phyloP scores from a whole-genome alignment of 495 filamentous ascomycete species.

The Daldinia decipiens region DNA sequence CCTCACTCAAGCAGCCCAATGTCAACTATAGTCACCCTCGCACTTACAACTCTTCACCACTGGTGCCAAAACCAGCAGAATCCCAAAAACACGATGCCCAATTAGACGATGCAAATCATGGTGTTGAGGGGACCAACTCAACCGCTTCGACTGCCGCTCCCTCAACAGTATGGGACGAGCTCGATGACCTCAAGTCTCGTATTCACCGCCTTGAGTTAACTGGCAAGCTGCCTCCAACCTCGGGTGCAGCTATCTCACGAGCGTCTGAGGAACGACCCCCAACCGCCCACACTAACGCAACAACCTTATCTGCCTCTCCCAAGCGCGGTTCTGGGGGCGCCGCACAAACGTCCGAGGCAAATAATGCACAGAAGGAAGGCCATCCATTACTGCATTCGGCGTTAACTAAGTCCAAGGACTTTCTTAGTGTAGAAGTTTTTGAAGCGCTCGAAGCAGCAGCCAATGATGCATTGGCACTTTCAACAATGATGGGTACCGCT shows the following conservation, averaged over 20 bases:
- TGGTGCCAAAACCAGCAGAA: constrained; percentile 60
- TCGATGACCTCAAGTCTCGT: constrained; percentile 94
- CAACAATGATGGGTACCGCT: constrained; percentile 74
- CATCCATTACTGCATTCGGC: constrained; percentile 86
- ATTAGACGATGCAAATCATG: constrained; percentile 48
- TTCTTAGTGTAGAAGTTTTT: constrained; percentile 77
- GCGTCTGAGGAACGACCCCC: constrained; percentile 82
- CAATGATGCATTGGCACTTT: constrained; percentile 79
- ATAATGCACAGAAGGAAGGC: constrained; percentile 55
- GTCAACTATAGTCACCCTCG: constrained; percentile 65
- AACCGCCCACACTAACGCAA: constrained; percentile 93
- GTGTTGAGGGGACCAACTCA: constrained; percentile 76
- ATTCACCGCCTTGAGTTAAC: constrained; percentile 93
- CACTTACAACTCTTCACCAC: constrained; percentile 65
- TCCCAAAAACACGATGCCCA: constrained; percentile 48
- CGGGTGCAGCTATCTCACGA: constrained; percentile 79
- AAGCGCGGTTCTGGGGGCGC: constrained; percentile 67
- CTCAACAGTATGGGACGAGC: constrained; percentile 96
- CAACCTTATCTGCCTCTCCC: constrained; percentile 89
- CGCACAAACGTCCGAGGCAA: constrained; percentile 48
- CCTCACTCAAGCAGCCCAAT: constrained; percentile 64
- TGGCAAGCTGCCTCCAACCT: constrained; percentile 83
- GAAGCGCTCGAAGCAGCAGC: constrained; percentile 83
- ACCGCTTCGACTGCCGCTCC: constrained; percentile 86
- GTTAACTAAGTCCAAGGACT: constrained; percentile 74